A percentile compares a stretch with the other conserved stretches of the same genome.
Evolutionary conservation across 148 eudicot genomes (phyloP).

Genomic region (Fallopia convolvulus): DNA sequence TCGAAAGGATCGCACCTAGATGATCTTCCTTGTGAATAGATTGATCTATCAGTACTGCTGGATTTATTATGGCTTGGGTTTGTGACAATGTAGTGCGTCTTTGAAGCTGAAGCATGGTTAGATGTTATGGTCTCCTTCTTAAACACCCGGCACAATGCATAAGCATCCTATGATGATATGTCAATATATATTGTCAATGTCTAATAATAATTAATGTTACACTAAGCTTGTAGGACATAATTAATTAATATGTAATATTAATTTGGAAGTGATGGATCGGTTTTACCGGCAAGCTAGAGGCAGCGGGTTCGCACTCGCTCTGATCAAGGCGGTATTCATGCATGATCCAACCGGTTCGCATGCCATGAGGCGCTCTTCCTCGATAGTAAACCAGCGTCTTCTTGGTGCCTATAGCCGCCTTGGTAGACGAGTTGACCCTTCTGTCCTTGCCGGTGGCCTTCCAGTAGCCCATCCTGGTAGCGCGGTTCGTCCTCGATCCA

Average conservation of each 20-base stretch:
- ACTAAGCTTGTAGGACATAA: no score
- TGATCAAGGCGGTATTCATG: slow-evolving; percentile 59
- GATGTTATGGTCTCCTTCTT: slow-evolving; percentile 34
- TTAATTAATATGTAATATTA: no score
- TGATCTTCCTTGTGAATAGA: slow-evolving; percentile 34
- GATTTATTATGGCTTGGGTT: slow-evolving; percentile 27
- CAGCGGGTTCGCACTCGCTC: slow-evolving; percentile 15
- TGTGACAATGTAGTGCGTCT: slow-evolving; percentile 20
- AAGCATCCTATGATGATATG: slow-evolving; percentile 36
- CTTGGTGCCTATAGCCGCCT: slow-evolving; percentile 42
- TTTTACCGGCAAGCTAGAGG: slow-evolving; percentile 31
- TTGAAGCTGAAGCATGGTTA: slow-evolving; percentile 5
- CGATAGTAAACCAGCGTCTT: slow-evolving; percentile 59
- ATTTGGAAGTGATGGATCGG: background rate
- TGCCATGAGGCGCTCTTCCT: slow-evolving; percentile 70
- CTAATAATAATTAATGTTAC: no score
- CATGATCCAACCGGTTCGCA: slow-evolving; percentile 59
- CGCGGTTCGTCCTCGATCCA: slow-evolving; percentile 61
- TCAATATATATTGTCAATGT: no score
- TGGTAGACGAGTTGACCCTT: slow-evolving; percentile 31
- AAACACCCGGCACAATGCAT: slow-evolving; percentile 60
- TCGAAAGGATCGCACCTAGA: slow-evolving; percentile 45
- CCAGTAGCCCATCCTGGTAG: slow-evolving; percentile 61
- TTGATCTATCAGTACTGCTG: slow-evolving; percentile 37
- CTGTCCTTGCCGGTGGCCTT: slow-evolving; percentile 65